Evolutionary conservation across 2,329 filamentous ascomycete genomes (phyloP).

Genomic region (Hypoxylon sp.): DNA sequence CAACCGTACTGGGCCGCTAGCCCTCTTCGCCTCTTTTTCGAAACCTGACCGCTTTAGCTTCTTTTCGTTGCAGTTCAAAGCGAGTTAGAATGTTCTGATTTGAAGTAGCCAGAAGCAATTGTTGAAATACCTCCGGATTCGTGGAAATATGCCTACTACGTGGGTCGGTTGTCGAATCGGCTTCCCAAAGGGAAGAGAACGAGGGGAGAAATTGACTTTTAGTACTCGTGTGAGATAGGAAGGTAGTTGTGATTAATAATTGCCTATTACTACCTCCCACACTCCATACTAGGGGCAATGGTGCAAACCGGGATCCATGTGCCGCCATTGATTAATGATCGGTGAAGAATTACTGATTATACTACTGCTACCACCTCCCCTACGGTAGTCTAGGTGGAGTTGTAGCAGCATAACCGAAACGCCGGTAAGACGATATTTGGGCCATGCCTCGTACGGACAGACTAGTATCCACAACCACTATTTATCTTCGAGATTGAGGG

Average conservation of each 20-base stretch:
- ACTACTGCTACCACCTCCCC: background rate
- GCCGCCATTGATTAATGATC: conserved; percentile 31
- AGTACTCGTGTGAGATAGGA: conserved; percentile 6
- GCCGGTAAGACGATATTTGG: conserved; percentile 11
- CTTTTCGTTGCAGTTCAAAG: background rate
- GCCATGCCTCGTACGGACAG: conserved; percentile 5
- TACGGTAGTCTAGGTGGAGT: conserved; percentile 16
- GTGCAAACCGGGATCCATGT: conserved; percentile 17
- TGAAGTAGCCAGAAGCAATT: background rate
- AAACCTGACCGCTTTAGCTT: background rate
- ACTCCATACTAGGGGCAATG: conserved; percentile 11
- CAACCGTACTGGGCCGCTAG: background rate
- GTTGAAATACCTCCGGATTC: conserved; percentile 3
- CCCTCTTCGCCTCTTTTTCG: background rate
- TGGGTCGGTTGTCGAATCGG: background rate
- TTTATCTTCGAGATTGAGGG: background rate
- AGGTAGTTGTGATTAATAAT: conserved; percentile 26
- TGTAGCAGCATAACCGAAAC: conserved; percentile 17
- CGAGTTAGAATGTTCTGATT: background rate
- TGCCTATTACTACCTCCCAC: conserved; percentile 12
- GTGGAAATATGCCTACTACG: background rate
- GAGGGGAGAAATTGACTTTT: conserved; percentile 1
- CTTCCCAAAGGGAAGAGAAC: background rate
- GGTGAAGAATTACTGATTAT: conserved; percentile 17
- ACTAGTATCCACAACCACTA: conserved; percentile 4